A percentile compares a stretch with the other conserved stretches of the same genome.
Evolutionary conservation across 306 rosid species (phyloP).

Genomic region (Sphenostylis stenocarpa): DNA sequence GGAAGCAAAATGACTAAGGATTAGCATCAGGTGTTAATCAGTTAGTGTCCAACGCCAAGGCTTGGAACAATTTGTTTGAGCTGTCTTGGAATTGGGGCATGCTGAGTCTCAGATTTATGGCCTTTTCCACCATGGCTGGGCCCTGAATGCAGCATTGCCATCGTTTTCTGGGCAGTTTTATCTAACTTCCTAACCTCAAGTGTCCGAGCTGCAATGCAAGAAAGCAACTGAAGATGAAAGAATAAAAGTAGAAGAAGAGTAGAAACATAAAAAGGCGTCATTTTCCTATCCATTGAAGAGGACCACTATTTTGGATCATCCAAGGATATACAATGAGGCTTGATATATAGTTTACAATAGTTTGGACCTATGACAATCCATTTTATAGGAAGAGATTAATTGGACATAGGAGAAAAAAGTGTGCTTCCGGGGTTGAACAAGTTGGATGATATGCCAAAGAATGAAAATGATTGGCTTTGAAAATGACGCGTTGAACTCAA

Average conservation of each 20-base stretch:
- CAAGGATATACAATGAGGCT: neutral
- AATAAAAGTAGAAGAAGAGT: constrained; percentile 28
- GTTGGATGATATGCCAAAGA: constrained; percentile 3
- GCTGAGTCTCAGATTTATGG: constrained; percentile 19
- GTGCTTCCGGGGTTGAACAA: neutral
- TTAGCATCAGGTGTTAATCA: neutral
- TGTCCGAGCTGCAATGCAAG: constrained; percentile 32
- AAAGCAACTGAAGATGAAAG: constrained; percentile 15
- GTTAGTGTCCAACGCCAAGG: constrained; percentile 45
- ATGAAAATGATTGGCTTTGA: constrained; percentile 22
- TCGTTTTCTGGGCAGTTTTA: neutral
- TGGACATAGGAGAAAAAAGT: constrained; percentile 4
- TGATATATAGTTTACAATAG: neutral
- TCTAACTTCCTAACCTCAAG: constrained; percentile 2
- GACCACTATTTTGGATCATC: neutral
- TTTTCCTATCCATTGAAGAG: constrained; percentile 28
- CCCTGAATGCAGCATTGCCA: constrained; percentile 47
- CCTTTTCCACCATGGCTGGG: constrained; percentile 55
- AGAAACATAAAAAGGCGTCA: neutral
- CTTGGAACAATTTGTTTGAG: constrained; percentile 40
- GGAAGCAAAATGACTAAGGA: neutral
- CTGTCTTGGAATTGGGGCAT: neutral
- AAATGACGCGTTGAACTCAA: neutral
- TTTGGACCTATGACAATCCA: neutral
- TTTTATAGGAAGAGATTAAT: constrained; percentile 31